These are phyloP conservation scores for Sporothrix brunneoviolacea DNA, from an alignment of 2,329 filamentous ascomycete genomes.

Conservation along the genomic window DNA sequence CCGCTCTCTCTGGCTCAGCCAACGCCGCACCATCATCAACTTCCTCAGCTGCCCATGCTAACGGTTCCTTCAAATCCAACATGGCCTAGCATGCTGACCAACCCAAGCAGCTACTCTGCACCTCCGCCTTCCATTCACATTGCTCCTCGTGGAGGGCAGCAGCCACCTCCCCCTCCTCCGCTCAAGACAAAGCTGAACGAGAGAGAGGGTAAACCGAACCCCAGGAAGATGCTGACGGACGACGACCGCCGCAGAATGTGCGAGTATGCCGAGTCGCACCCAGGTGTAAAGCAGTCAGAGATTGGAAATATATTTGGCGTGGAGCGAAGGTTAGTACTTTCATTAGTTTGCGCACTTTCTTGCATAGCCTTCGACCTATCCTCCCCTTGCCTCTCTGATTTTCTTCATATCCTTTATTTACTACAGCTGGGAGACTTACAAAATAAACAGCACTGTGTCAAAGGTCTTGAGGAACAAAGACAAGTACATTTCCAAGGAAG, in stretches of 20 bases:
- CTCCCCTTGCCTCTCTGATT: neutral
- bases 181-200: slow-evolving; percentile 38
- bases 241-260: slow-evolving; percentile 91
- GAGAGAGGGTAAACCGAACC: slow-evolving; percentile 50
- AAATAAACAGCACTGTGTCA: slow-evolving; percentile 75
- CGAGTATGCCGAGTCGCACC: slow-evolving; percentile 84
- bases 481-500: slow-evolving; percentile 79
- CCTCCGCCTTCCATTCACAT: slow-evolving; percentile 38
- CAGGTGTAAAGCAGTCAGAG: slow-evolving; percentile 86
- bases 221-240: slow-evolving; percentile 82
- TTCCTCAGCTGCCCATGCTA: slow-evolving; percentile 57
- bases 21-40: slow-evolving; percentile 33
- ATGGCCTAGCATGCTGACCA: slow-evolving; percentile 80
- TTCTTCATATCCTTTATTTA: neutral
- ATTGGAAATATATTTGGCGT: slow-evolving; percentile 95
- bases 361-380: neutral
- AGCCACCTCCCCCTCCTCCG: slow-evolving; percentile 40
- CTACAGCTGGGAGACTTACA: neutral
- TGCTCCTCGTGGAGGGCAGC: slow-evolving; percentile 5
- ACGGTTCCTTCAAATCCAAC: slow-evolving; percentile 60
- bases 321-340: slow-evolving; percentile 74
- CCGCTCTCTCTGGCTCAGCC: slow-evolving; percentile 22
- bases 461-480: slow-evolving; percentile 94
- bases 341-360: neutral
- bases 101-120: slow-evolving; percentile 58